Conservation (phyloP, 805 yeast genomes). For the Candida xyloterini region DNA sequence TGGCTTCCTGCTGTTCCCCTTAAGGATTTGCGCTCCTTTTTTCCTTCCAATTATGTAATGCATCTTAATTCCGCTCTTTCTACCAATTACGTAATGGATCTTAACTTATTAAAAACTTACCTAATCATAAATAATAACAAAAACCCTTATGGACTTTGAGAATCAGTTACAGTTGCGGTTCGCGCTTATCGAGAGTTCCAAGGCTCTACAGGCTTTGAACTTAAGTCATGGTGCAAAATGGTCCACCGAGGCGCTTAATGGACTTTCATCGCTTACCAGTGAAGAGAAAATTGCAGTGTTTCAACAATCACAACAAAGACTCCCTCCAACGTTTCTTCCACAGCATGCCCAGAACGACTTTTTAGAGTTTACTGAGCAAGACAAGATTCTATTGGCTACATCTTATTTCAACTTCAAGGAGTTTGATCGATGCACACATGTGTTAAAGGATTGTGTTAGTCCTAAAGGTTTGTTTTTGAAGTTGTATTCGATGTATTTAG, state of each 20-base stretch:
- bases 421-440: slow-evolving; percentile 70
- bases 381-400: slow-evolving; percentile 58
- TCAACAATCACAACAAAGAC: slow-evolving; percentile 18
- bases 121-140: background rate
- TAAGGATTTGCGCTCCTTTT: no score
- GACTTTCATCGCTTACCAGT: slow-evolving; percentile 37
- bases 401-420: slow-evolving; percentile 80
- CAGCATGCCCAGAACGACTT: slow-evolving; percentile 23
- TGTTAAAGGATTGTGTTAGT: slow-evolving; percentile 49
- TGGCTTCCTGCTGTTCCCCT: no score
- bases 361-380: slow-evolving; percentile 36
- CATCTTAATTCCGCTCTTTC: no score
- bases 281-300: slow-evolving; percentile 22
- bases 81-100: no score
- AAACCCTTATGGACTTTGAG: slow-evolving; percentile 26
- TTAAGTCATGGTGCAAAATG: slow-evolving; percentile 75
- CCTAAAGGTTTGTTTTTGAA: slow-evolving; percentile 58
- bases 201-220: slow-evolving; percentile 51
- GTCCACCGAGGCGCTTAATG: slow-evolving; percentile 78
- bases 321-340: slow-evolving; percentile 11
- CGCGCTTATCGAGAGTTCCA: slow-evolving; percentile 40
- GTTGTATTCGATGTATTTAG: slow-evolving; percentile 64
- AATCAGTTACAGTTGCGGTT: slow-evolving; percentile 25
- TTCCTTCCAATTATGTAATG: no score
- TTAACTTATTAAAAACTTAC: no score